These are phyloP conservation scores for Rhizophagus sp. DNA, from an alignment of 192 early-diverging fungal species.

Conservation along the genomic window DNA sequence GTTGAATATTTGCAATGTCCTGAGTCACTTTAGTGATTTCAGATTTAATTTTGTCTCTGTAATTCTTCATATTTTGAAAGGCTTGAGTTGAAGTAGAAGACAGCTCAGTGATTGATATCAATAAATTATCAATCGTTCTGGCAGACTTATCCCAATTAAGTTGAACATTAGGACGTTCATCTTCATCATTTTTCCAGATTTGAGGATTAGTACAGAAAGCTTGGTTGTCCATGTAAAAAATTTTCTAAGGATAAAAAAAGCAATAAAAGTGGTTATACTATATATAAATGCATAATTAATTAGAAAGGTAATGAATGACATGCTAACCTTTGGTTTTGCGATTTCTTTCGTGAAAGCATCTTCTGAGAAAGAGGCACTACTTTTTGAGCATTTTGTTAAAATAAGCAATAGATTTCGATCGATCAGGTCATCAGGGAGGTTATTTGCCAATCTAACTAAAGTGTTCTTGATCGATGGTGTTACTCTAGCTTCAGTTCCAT, in stretches of 20 bases:
- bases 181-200: conserved; percentile 15
- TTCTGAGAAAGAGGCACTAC: conserved; percentile 1
- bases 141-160: conserved; percentile 1
- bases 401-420: not conserved
- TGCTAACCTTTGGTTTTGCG: conserved; percentile 10
- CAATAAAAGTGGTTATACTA: not conserved
- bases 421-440: conserved; percentile 2
- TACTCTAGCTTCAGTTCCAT: conserved; percentile 23
- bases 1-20: conserved; percentile 1
- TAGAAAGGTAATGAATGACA: not conserved
- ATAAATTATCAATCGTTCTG: not conserved
- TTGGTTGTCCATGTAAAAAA: conserved; percentile 12
- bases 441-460: conserved; percentile 15
- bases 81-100: conserved; percentile 1
- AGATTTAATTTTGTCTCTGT: not conserved
- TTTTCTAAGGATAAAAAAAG: not conserved
- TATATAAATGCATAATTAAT: not conserved
- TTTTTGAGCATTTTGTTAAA: conserved; percentile 25
- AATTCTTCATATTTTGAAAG: conserved; percentile 1
- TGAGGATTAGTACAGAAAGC: conserved; percentile 9
- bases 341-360: conserved; percentile 7
- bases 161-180: not conserved
- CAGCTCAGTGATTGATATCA: not conserved
- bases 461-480: conserved; percentile 3
- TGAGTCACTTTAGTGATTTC: not conserved